phyloP scores from a whole-genome alignment of 805 yeast species.

The Candida insectorum region DNA sequence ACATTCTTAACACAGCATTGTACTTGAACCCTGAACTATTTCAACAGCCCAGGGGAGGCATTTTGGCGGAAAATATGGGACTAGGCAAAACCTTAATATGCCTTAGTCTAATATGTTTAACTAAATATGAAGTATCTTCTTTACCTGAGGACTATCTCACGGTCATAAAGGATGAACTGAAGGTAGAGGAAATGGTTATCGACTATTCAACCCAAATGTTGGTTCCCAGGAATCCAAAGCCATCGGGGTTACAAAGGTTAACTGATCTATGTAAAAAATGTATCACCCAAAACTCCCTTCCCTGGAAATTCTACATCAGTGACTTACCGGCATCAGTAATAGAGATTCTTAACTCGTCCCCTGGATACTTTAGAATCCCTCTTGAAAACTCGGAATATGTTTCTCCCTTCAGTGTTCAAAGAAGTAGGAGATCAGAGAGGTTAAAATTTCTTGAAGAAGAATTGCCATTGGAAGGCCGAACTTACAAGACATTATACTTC shows the following conservation, averaged over 20 bases:
- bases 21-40: slow-evolving; percentile 38
- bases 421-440: slow-evolving; percentile 16
- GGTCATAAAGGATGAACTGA: neutral
- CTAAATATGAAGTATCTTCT: slow-evolving; percentile 49
- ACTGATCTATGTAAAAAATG: slow-evolving; percentile 40
- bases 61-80: slow-evolving; percentile 68
- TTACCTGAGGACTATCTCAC: slow-evolving; percentile 9
- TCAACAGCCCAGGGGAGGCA: slow-evolving; percentile 55
- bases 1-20: slow-evolving; percentile 29
- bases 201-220: slow-evolving; percentile 1
- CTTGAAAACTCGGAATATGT: slow-evolving; percentile 17
- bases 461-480: slow-evolving; percentile 15
- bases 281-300: slow-evolving; percentile 47
- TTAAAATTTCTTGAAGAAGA: slow-evolving; percentile 10
- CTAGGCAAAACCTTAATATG: slow-evolving; percentile 63
- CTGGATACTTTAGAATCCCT: slow-evolving; percentile 45
- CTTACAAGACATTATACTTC: slow-evolving; percentile 33
- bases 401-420: slow-evolving; percentile 17
- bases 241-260: slow-evolving; percentile 13
- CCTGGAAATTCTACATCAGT: slow-evolving; percentile 51
- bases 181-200: slow-evolving; percentile 2
- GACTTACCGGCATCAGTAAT: slow-evolving; percentile 45
- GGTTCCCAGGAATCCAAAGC: neutral
- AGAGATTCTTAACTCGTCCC: slow-evolving; percentile 27
- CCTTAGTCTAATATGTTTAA: slow-evolving; percentile 51